Evolutionary conservation across 805 yeast species (phyloP).

Genomic region (Metschnikowia noctiluminum): DNA sequence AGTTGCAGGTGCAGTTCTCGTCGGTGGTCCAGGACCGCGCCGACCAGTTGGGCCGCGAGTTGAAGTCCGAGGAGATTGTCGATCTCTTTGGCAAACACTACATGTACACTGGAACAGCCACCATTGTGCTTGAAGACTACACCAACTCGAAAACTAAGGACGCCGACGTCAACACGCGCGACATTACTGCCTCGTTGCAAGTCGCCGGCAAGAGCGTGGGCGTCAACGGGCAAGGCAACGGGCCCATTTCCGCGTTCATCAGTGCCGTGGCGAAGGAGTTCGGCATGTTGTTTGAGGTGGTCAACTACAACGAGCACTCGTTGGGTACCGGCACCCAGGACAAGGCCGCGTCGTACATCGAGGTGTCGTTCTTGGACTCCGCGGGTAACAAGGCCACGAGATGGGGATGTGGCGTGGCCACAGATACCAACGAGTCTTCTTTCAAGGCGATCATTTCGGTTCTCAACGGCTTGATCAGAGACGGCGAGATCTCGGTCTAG

Average conservation of each 20-base stretch:
- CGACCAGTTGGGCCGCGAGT: conserved; percentile 64
- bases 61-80: conserved; percentile 63
- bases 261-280: conserved; percentile 57
- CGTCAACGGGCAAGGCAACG: conserved; percentile 65
- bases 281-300: conserved; percentile 56
- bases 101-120: conserved; percentile 30
- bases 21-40: conserved; percentile 61
- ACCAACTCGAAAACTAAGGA: conserved; percentile 21
- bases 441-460: conserved; percentile 28
- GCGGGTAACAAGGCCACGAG: conserved; percentile 32
- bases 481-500: conserved; percentile 28
- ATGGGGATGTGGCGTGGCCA: conserved; percentile 46
- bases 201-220: conserved; percentile 24
- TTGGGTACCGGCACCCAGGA: conserved; percentile 69
- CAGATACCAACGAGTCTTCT: conserved; percentile 43
- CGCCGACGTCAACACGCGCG: conserved; percentile 20
- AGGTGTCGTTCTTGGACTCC: conserved; percentile 36
- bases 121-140: conserved; percentile 23
- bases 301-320: conserved; percentile 68
- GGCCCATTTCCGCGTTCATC: conserved; percentile 72
- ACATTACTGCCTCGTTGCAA: conserved; percentile 21
- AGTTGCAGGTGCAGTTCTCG: conserved; percentile 66
- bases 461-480: conserved; percentile 23
- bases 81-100: conserved; percentile 53
- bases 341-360: conserved; percentile 74